A percentile compares a stretch with the other conserved stretches of the same genome.
These are phyloP conservation scores for Trichosphaerium sp. DNA, from an alignment of 78 protist genomes.

Conservation along the genomic window DNA sequence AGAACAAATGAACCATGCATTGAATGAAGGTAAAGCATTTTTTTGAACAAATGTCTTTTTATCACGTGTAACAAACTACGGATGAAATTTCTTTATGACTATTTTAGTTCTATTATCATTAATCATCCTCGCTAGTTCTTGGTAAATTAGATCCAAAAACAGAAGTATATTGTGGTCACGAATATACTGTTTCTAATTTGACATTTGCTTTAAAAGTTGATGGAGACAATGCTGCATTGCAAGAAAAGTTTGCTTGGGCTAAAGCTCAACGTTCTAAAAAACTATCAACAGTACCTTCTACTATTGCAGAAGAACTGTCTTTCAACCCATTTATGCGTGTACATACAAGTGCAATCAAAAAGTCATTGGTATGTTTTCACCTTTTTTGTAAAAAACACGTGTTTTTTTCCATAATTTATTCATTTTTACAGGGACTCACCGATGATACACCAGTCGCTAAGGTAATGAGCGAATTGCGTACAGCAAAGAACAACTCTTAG, in stretches of 20 bases:
- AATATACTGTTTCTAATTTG: conserved; percentile 62
- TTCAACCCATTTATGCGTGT: conserved; percentile 64
- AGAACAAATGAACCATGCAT: conserved; percentile 41
- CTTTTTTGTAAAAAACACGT: neutral
- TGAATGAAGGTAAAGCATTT: conserved; percentile 13
- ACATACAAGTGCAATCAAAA: neutral
- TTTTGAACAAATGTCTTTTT: too few relatives aligned
- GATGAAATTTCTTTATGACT: neutral
- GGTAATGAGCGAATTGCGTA: neutral
- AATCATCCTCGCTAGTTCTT: neutral
- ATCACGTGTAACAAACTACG: too few relatives aligned
- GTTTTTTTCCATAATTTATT: conserved; percentile 17
- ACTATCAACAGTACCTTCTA: conserved; percentile 61
- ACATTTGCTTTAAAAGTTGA: conserved; percentile 53
- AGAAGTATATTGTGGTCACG: conserved; percentile 63
- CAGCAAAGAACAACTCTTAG: neutral
- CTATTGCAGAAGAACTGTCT: conserved; percentile 35
- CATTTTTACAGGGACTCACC: conserved; percentile 18
- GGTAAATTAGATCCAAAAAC: conserved; percentile 43
- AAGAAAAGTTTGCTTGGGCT: conserved; percentile 1
- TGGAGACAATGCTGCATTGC: conserved; percentile 25
- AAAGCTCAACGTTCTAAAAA: neutral
- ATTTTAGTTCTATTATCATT: neutral
- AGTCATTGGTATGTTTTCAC: neutral
- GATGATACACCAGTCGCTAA: neutral